Conservation (phyloP, 805 yeast species). For the Pichia thaimueangensis region DNA sequence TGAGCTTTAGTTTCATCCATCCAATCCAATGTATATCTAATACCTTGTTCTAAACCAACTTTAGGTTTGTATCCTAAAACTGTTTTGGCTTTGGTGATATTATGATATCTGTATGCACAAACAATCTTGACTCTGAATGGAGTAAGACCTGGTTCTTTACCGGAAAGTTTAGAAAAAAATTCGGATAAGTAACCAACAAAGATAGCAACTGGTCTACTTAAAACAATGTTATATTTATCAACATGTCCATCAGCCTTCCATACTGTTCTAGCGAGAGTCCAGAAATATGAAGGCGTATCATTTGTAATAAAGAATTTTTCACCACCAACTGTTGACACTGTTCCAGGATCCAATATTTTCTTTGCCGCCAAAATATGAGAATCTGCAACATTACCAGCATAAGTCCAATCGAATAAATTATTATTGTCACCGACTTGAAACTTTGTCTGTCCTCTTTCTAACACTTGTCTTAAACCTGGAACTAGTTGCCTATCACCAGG, state of each 20-base stretch:
- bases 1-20: constrained; percentile 56
- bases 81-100: constrained; percentile 78
- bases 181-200: constrained; percentile 77
- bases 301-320: constrained; percentile 87
- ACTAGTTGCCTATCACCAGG: constrained; percentile 97
- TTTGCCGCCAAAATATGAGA: constrained; percentile 91
- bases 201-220: constrained; percentile 72
- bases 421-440: constrained; percentile 93
- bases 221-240: constrained; percentile 59
- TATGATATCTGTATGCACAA: constrained; percentile 91
- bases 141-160: constrained; percentile 89
- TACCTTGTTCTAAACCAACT: constrained; percentile 74
- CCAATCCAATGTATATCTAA: constrained; percentile 75
- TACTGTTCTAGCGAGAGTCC: constrained; percentile 94
- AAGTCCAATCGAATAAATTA: constrained; percentile 93
- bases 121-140: constrained; percentile 91
- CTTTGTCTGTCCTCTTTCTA: constrained; percentile 77
- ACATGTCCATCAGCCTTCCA: constrained; percentile 95
- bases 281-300: constrained; percentile 90
- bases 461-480: constrained; percentile 83
- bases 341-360: constrained; percentile 47
- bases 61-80: constrained; percentile 74
- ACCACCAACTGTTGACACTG: constrained; percentile 57
- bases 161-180: constrained; percentile 57
- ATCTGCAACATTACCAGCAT: constrained; percentile 97